Base-by-base conservation (phyloP, 768 basidiomycete species). In the Collybia mongolica region DNA sequence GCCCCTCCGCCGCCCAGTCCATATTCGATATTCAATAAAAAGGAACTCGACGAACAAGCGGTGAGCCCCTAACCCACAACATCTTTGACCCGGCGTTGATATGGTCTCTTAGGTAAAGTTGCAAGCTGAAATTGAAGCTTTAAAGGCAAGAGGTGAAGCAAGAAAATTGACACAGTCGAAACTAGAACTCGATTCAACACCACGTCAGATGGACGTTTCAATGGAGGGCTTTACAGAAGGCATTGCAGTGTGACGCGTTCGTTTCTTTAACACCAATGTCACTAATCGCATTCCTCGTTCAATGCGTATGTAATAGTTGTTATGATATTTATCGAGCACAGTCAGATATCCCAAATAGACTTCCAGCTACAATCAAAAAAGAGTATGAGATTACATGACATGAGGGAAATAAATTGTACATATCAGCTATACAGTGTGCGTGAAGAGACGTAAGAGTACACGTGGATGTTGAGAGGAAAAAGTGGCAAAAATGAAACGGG, bases 11-110 rank as follows among this genome's bases (percentile, higher is more conserved):
- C 64, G 8, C 66, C 72, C 1, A 60, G 72, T 1, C 75, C 86
- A 5, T 87, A 80, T 56, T 81, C 82, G 5, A 77, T 82, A 45
- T 88, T 88, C 62, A 69, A 82, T 59, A 72, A 77, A 54, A 51
- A 68, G 7, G 82, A 86, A 4, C 59, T 89, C 4, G 81, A 84
- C 46, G 69, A 69, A 28, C 83, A 83, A 63, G 65, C 73, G 48
- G 87, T 82, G 51, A 32, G 81, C 72, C 15, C 24, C 15, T 11
- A 15, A 19, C 19, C 17, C 5, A 22, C 44, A 19, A 35, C 22
- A 8, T 3, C 39, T 15, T 26, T 44, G 22, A 19, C 23, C 37
- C 24, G n/a, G 23, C 35, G 24, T 43, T 47, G 39, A 36, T 39
- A 23, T 17, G 39, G 28, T 28, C 19, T 39, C 36, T 11, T 45